phyloP scores from a whole-genome alignment of 169 alveolate species.

The Neospora caninum region DNA sequence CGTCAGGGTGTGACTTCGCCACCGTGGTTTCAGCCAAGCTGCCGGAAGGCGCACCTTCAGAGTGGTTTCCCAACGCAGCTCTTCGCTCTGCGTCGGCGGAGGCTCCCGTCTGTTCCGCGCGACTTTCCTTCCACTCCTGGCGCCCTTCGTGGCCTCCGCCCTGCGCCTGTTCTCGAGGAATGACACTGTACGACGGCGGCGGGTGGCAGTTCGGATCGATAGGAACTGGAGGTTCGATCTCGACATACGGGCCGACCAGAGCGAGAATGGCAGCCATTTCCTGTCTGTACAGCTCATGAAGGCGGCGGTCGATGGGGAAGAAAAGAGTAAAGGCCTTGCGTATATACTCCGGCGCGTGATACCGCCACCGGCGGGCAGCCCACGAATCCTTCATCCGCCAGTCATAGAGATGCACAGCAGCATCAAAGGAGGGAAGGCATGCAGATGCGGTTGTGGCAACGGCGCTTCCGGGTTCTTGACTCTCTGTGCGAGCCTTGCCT shows the following conservation, averaged over 20 bases:
- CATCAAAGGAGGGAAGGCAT: conserved; percentile 38
- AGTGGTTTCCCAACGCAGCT: background rate
- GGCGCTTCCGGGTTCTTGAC: background rate
- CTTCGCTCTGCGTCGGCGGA: too few species aligned
- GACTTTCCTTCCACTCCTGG: background rate
- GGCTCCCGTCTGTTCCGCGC: background rate
- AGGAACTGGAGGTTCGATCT: conserved; percentile 51
- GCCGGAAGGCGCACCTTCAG: background rate
- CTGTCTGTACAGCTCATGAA: conserved; percentile 46
- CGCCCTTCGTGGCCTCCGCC: conserved; percentile 26
- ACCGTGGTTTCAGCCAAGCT: too few species aligned
- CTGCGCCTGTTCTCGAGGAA: conserved; percentile 45
- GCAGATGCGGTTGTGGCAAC: background rate
- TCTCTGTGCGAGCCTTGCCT: background rate
- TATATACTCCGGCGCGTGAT: conserved; percentile 50
- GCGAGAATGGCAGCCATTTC: conserved; percentile 47
- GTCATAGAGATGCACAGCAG: conserved; percentile 28
- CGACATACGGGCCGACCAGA: conserved; percentile 55
- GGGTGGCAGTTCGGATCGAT: conserved; percentile 47
- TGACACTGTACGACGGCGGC: conserved; percentile 42
- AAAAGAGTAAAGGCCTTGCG: conserved; percentile 50
- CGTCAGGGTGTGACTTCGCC: too few species aligned
- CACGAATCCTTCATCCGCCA: conserved; percentile 55
- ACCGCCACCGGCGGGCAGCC: conserved; percentile 59
- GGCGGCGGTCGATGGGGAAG: conserved; percentile 38